Evolutionary conservation across 106 monocot species (phyloP).

Genomic region (Acorus gramineus): DNA sequence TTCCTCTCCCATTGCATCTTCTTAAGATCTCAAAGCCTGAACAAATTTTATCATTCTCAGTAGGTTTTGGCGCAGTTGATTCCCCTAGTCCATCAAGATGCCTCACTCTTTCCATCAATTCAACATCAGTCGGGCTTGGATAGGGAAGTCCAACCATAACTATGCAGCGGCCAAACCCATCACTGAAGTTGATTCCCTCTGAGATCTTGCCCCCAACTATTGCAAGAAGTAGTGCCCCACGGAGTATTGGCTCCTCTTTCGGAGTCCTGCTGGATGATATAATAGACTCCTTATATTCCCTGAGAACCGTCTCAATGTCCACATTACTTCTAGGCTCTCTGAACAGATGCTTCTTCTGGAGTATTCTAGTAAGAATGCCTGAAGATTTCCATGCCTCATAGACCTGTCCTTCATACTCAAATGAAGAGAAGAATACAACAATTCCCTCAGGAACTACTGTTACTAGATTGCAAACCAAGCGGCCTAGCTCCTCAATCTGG

Average conservation of each 20-base stretch:
- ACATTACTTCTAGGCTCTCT: slow-evolving; percentile 73
- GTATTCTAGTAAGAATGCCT: slow-evolving; percentile 68
- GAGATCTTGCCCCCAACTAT: slow-evolving; percentile 95
- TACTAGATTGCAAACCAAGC: slow-evolving; percentile 78
- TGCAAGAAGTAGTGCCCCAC: slow-evolving; percentile 81
- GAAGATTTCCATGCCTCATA: slow-evolving; percentile 68
- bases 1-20: slow-evolving; percentile 64
- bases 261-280: slow-evolving; percentile 7
- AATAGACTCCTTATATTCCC: slow-evolving; percentile 62
- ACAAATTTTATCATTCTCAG: slow-evolving; percentile 15
- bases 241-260: slow-evolving; percentile 15
- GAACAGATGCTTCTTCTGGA: slow-evolving; percentile 68
- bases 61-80: background rate
- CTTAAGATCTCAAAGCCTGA: slow-evolving; percentile 72
- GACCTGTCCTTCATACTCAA: slow-evolving; percentile 76
- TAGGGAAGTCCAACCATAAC: slow-evolving; percentile 96
- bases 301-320: slow-evolving; percentile 60
- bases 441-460: slow-evolving; percentile 81
- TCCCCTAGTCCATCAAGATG: slow-evolving; percentile 68
- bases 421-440: slow-evolving; percentile 88
- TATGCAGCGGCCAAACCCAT: slow-evolving; percentile 91
- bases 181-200: slow-evolving; percentile 96
- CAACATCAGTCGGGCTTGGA: slow-evolving; percentile 82
- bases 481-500: slow-evolving; percentile 86
- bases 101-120: slow-evolving; percentile 82